Evolutionary conservation across 805 yeast species (phyloP).

Genomic region (Candida argentea): DNA sequence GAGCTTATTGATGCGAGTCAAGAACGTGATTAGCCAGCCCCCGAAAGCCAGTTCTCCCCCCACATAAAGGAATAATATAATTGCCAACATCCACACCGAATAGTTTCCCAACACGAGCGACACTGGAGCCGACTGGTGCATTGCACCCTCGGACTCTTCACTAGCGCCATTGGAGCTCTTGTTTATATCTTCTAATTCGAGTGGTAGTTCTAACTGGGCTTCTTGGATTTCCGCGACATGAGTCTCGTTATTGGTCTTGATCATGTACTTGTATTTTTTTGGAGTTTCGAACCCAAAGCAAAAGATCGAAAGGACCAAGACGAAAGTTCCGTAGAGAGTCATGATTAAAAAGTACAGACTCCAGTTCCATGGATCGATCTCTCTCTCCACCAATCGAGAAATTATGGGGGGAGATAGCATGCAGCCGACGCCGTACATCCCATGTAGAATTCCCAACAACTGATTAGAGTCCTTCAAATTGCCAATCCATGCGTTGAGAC

Average conservation of each 20-base stretch:
- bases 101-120: constrained; percentile 24
- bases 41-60: constrained; percentile 48
- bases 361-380: constrained; percentile 36
- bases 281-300: constrained; percentile 35
- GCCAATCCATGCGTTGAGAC: constrained; percentile 45
- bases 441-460: constrained; percentile 41
- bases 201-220: too few relatives aligned
- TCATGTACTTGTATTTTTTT: constrained; percentile 28
- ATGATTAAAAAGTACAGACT: constrained; percentile 34
- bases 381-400: constrained; percentile 28
- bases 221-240: constrained; percentile 3
- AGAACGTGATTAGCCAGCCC: constrained; percentile 40
- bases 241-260: constrained; percentile 3
- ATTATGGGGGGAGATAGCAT: constrained; percentile 40
- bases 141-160: constrained; percentile 2
- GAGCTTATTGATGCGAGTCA: constrained; percentile 28
- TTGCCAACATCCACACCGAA: constrained; percentile 30
- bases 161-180: constrained; percentile 6
- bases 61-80: constrained; percentile 36
- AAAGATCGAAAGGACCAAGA: constrained; percentile 12
- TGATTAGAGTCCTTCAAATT: constrained; percentile 37
- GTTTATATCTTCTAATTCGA: constrained; percentile 3
- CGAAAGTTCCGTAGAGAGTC: constrained; percentile 13
- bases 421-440: constrained; percentile 45
- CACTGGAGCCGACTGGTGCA: constrained; percentile 10